Conservation (phyloP, 805 yeast species). For the Candida koratica region DNA sequence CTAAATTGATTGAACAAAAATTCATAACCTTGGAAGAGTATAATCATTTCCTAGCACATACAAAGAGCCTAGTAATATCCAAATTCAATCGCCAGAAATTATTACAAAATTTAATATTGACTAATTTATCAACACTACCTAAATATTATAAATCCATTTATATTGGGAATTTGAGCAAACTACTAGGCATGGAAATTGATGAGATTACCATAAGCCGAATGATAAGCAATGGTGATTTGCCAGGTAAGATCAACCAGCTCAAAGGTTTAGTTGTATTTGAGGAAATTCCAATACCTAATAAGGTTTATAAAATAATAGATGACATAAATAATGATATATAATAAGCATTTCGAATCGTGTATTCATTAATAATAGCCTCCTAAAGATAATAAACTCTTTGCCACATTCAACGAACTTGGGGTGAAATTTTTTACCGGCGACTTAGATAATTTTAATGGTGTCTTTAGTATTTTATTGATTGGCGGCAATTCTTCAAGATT, state of each 20-base stretch:
- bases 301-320: slow-evolving; percentile 11
- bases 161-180: slow-evolving; percentile 18
- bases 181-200: slow-evolving; percentile 14
- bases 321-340: background rate
- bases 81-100: slow-evolving; percentile 15
- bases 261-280: slow-evolving; percentile 22
- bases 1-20: background rate
- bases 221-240: slow-evolving; percentile 33
- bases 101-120: slow-evolving; percentile 25
- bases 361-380: slow-evolving; percentile 22
- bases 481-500: slow-evolving; percentile 27
- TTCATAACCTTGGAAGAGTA: slow-evolving; percentile 1
- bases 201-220: slow-evolving; percentile 30
- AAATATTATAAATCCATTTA: slow-evolving; percentile 27
- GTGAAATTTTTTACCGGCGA: slow-evolving; percentile 40
- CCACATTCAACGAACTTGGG: slow-evolving; percentile 44
- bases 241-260: slow-evolving; percentile 34
- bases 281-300: slow-evolving; percentile 2
- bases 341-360: background rate
- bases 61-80: slow-evolving; percentile 5
- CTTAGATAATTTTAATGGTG: slow-evolving; percentile 34
- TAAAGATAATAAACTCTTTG: slow-evolving; percentile 43
- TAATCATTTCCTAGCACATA: background rate
- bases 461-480: slow-evolving; percentile 41
- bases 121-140: slow-evolving; percentile 29